A percentile compares a stretch with the other conserved stretches of the same genome.
These are phyloP conservation scores for Fusarium tricinctum DNA, from an alignment of 2,329 filamentous ascomycete genomes.

Conservation along the genomic window DNA sequence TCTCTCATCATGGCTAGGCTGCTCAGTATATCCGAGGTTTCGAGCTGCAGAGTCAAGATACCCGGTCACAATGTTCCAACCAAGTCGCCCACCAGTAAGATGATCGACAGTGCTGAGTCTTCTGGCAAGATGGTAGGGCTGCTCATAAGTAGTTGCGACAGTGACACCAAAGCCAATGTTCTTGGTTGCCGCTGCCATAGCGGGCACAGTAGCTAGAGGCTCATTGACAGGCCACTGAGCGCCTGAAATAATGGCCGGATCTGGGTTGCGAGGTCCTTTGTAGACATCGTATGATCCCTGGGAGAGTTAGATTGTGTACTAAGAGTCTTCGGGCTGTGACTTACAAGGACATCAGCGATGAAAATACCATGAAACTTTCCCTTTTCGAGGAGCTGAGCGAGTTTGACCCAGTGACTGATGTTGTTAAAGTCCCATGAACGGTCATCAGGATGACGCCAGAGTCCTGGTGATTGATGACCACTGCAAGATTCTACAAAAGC, in stretches of 20 bases:
- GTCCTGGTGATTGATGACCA: conserved; percentile 63
- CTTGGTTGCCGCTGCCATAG: conserved; percentile 78
- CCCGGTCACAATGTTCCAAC: conserved; percentile 71
- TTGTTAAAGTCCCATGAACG: conserved; percentile 73
- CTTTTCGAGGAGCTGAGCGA: conserved; percentile 71
- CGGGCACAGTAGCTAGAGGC: conserved; percentile 73
- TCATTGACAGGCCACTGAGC: conserved; percentile 81
- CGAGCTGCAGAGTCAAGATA: conserved; percentile 78
- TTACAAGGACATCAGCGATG: conserved; percentile 74
- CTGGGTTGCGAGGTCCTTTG: conserved; percentile 65
- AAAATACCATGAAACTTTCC: conserved; percentile 77
- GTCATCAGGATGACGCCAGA: conserved; percentile 74
- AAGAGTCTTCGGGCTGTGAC: rapidly evolving
- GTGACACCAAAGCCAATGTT: conserved; percentile 79
- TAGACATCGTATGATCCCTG: conserved; percentile 78
- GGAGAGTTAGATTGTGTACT: background rate
- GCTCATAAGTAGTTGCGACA: conserved; percentile 77
- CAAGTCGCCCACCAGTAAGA: conserved; percentile 71
- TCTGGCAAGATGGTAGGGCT: conserved; percentile 77
- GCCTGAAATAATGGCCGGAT: conserved; percentile 72
- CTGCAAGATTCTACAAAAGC: conserved; percentile 60
- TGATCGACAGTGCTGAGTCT: conserved; percentile 77
- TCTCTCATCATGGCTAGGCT: conserved; percentile 73
- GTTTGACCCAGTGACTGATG: conserved; percentile 71
- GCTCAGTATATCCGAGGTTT: conserved; percentile 72